phyloP scores from a whole-genome alignment of 2,329 filamentous ascomycete genomes.

The Ceratocystis alfenasii region DNA sequence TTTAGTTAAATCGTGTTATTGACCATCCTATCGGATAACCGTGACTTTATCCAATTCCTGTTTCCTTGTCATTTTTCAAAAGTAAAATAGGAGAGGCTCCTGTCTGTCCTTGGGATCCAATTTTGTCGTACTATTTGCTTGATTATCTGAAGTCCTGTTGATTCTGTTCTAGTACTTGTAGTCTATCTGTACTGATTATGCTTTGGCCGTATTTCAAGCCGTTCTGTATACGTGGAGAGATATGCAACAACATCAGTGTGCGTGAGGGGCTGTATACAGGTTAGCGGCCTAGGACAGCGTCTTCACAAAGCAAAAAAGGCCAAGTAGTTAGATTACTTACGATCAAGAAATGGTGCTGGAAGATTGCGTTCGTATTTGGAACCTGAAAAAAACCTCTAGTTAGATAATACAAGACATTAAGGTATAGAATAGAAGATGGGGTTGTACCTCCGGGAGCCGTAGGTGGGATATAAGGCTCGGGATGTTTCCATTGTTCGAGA shows the following conservation, averaged over 20 bases:
- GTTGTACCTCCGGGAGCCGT: conserved; percentile 78
- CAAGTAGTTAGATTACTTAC: conserved; percentile 43
- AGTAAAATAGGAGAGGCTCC: too few relatives aligned
- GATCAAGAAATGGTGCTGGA: conserved; percentile 63
- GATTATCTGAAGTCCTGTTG: not conserved
- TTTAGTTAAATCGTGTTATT: not conserved
- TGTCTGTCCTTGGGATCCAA: too few relatives aligned
- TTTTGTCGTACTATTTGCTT: not conserved
- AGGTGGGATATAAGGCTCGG: conserved; percentile 79
- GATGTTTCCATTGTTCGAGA: conserved; percentile 91
- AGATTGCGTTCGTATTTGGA: conserved; percentile 96
- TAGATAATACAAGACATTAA: not conserved
- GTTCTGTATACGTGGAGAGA: not conserved
- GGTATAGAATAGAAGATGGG: not conserved
- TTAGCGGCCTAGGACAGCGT: not conserved
- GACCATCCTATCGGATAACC: too few relatives aligned
- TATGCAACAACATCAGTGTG: not conserved
- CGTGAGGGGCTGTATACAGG: conserved; percentile 14
- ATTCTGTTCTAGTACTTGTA: conserved; percentile 1
- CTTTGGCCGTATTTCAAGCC: not conserved
- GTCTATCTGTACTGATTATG: not conserved
- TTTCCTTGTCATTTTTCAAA: too few relatives aligned
- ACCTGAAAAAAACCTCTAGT: conserved; percentile 38
- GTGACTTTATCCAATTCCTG: too few relatives aligned
- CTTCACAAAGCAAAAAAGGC: too few relatives aligned